These are phyloP conservation scores for Pseudogymnoascus sp. DNA, from an alignment of 2,329 filamentous ascomycete genomes.

Conservation along the genomic window DNA sequence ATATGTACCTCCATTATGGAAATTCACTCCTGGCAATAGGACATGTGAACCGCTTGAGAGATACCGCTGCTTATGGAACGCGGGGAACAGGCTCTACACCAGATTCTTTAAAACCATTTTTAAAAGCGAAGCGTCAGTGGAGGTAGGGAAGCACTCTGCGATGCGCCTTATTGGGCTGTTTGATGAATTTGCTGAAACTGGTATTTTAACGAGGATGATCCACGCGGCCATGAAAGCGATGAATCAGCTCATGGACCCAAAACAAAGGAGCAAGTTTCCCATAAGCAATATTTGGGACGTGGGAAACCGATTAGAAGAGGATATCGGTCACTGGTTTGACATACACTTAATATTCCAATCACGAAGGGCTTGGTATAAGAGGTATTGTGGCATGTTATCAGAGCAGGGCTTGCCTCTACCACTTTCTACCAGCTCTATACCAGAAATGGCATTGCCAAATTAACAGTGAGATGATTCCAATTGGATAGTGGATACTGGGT, in stretches of 20 bases:
- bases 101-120: not conserved
- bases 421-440: too few relatives aligned
- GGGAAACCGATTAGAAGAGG: not conserved
- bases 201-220: not conserved
- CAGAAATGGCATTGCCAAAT: not conserved
- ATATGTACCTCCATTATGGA: not conserved
- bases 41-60: not conserved
- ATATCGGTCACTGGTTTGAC: not conserved
- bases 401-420: not conserved
- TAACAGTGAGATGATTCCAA: not conserved
- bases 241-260: not conserved
- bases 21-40: not conserved
- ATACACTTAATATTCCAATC: not conserved
- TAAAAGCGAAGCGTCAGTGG: not conserved
- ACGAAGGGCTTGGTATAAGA: not conserved
- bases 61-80: not conserved
- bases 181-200: not conserved
- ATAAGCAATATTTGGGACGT: not conserved
- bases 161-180: not conserved
- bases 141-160: not conserved
- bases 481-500: not conserved
- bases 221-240: not conserved
- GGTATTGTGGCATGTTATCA: not conserved
- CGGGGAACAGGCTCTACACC: not conserved
- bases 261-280: not conserved